Evolutionary conservation across 1,284 basidiomycete genomes (phyloP).

Genomic region (Pisolithus thermaeus): DNA sequence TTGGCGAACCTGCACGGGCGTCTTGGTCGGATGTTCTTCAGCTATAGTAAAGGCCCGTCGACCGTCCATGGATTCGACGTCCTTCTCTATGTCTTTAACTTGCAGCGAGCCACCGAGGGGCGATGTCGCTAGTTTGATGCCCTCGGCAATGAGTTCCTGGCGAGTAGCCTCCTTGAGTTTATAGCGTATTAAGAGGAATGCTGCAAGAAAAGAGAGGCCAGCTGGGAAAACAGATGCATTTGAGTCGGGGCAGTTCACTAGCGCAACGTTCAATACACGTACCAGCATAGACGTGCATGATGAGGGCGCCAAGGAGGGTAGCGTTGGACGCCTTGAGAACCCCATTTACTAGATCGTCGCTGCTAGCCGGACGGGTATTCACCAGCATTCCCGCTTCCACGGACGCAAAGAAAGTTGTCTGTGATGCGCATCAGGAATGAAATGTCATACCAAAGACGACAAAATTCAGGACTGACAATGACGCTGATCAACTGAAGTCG

Average conservation of each 20-base stretch:
- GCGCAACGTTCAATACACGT: slow-evolving; percentile 8
- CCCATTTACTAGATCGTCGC: slow-evolving; percentile 11
- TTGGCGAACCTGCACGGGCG: not conserved
- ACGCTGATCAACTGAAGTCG: slow-evolving; percentile 46
- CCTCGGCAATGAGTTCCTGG: slow-evolving; percentile 25
- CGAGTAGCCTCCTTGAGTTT: slow-evolving; percentile 41
- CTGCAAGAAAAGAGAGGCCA: slow-evolving; percentile 46
- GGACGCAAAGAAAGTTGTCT: slow-evolving; percentile 48
- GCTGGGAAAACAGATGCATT: slow-evolving; percentile 22
- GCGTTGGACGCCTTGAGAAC: slow-evolving; percentile 35
- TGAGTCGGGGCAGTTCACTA: not conserved
- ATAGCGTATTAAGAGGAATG: slow-evolving; percentile 47
- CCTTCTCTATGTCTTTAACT: not conserved
- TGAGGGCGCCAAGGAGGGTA: slow-evolving; percentile 38
- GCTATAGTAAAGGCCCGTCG: not conserved
- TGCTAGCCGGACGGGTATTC: slow-evolving; percentile 23
- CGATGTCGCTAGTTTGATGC: not conserved
- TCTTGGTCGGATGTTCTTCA: not conserved
- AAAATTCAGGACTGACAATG: slow-evolving; percentile 33
- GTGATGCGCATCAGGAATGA: slow-evolving; percentile 24
- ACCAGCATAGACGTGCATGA: slow-evolving; percentile 46
- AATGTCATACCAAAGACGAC: not conserved
- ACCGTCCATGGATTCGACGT: not conserved
- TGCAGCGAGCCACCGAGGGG: not conserved
- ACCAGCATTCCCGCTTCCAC: slow-evolving; percentile 44